Percentiles rank a stretch among this genome's conserved stretches.
phyloP scores from a whole-genome alignment of 176 grass and related monocot species.

The Pontederia paniculata region DNA sequence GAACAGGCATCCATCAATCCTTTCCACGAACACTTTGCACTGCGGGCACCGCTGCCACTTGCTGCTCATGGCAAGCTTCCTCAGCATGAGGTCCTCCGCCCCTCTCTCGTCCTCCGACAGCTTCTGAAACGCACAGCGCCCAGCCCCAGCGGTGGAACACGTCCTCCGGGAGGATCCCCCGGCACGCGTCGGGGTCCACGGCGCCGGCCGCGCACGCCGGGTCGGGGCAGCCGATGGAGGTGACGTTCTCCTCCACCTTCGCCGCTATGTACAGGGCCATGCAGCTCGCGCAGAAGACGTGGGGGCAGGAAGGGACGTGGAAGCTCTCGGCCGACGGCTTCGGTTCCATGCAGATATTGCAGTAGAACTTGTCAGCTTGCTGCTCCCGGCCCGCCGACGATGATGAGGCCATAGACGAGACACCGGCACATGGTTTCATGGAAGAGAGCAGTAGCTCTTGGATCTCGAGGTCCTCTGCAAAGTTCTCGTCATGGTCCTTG shows the following conservation, averaged over 20 bases:
- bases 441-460: no score
- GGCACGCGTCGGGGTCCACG: slow-evolving; percentile 33
- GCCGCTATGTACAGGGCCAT: slow-evolving; percentile 22
- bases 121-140: slow-evolving; percentile 13
- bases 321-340: slow-evolving; percentile 21
- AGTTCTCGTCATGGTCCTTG: no score
- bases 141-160: slow-evolving; percentile 45
- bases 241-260: slow-evolving; percentile 31
- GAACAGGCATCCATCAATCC: background rate
- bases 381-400: no score
- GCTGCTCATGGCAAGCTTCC: background rate
- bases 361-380: slow-evolving; percentile 21
- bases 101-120: background rate
- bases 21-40: background rate
- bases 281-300: slow-evolving; percentile 39
- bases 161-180: slow-evolving; percentile 28
- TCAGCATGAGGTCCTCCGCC: background rate
- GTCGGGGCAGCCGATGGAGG: slow-evolving; percentile 34
- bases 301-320: slow-evolving; percentile 19
- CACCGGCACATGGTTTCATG: no score
- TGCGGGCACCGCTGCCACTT: slow-evolving; percentile 3
- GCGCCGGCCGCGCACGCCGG: slow-evolving; percentile 26
- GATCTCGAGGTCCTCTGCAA: no score
- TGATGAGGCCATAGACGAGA: no score
- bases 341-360: slow-evolving; percentile 47